Evolutionary conservation across 805 yeast species (phyloP).

Genomic region (Metschnikowia cubensis): DNA sequence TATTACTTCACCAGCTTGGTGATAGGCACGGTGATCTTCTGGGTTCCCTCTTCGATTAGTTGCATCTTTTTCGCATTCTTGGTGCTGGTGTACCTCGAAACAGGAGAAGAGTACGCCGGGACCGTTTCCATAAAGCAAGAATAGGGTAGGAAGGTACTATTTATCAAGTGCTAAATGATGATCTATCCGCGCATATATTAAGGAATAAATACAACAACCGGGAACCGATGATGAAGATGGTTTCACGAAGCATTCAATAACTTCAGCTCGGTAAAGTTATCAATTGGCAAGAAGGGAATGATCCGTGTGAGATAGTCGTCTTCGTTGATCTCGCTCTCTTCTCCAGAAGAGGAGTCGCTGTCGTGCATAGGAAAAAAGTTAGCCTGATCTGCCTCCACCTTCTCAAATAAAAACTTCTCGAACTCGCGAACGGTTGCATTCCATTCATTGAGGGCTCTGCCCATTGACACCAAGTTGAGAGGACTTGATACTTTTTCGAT

Average conservation of each 20-base stretch:
- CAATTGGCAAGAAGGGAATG: constrained; percentile 39
- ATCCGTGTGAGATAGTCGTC: constrained; percentile 32
- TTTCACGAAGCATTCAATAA: constrained; percentile 15
- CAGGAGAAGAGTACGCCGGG: not conserved
- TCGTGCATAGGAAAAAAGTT: constrained; percentile 8
- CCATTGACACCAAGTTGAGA: constrained; percentile 23
- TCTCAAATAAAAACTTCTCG: constrained; percentile 34
- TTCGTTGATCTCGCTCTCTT: constrained; percentile 23
- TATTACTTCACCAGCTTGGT: constrained; percentile 30
- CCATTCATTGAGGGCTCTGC: constrained; percentile 53
- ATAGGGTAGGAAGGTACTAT: not conserved
- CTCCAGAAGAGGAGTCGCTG: not conserved
- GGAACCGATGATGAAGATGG: not conserved
- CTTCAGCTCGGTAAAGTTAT: constrained; percentile 20
- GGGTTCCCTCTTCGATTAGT: constrained; percentile 30
- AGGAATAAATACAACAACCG: not conserved
- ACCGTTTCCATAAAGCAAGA: not conserved
- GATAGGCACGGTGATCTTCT: constrained; percentile 36
- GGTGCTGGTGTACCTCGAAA: constrained; percentile 15
- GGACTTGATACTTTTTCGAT: not conserved
- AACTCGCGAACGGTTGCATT: constrained; percentile 44
- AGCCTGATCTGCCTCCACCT: constrained; percentile 20
- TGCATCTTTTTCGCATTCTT: constrained; percentile 26
- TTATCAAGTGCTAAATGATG: not conserved
- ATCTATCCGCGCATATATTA: not conserved